A percentile compares a stretch with the other conserved stretches of the same genome.
These are phyloP conservation scores for Cyclanthera cordifolia DNA, from an alignment of 306 rosid genomes.

Conservation along the genomic window DNA sequence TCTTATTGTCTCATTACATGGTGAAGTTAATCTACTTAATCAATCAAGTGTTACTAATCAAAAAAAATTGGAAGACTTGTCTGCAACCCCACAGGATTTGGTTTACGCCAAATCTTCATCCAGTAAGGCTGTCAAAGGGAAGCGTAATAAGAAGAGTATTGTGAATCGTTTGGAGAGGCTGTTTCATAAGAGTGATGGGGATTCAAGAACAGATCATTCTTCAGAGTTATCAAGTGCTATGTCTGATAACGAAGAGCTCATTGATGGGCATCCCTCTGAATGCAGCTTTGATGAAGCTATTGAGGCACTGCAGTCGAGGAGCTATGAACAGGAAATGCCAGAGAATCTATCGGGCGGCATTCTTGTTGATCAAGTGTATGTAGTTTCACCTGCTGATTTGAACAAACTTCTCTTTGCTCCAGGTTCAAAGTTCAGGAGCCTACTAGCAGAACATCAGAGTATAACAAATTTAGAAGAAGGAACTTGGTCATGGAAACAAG, in stretches of 20 bases:
- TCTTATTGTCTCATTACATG: slow-evolving; percentile 52
- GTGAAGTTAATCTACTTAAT: slow-evolving; percentile 21
- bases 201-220: slow-evolving; percentile 24
- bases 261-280: slow-evolving; percentile 27
- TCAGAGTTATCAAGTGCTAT: slow-evolving; percentile 37
- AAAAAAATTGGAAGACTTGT: slow-evolving; percentile 22
- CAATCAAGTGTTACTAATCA: slow-evolving; percentile 18
- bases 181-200: slow-evolving; percentile 50
- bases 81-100: slow-evolving; percentile 15
- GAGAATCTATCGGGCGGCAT: slow-evolving; percentile 57
- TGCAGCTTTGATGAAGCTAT: slow-evolving; percentile 58
- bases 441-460: slow-evolving; percentile 51
- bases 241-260: slow-evolving; percentile 45
- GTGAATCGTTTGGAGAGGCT: slow-evolving; percentile 38
- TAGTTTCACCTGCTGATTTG: slow-evolving; percentile 35
- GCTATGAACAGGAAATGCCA: slow-evolving; percentile 39
- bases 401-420: slow-evolving; percentile 58
- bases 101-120: slow-evolving; percentile 16
- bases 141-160: slow-evolving; percentile 37
- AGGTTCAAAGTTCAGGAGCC: slow-evolving; percentile 51
- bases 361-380: slow-evolving; percentile 51
- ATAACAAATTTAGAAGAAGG: slow-evolving; percentile 52
- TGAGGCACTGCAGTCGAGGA: slow-evolving; percentile 35
- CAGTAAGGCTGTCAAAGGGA: slow-evolving; percentile 37
- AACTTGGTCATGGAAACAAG: slow-evolving; percentile 59